A percentile compares a stretch with the other conserved stretches of the same genome.
These are phyloP conservation scores for Pyricularia sp. DNA, from an alignment of 2,329 filamentous ascomycete species.

Conservation along the genomic window DNA sequence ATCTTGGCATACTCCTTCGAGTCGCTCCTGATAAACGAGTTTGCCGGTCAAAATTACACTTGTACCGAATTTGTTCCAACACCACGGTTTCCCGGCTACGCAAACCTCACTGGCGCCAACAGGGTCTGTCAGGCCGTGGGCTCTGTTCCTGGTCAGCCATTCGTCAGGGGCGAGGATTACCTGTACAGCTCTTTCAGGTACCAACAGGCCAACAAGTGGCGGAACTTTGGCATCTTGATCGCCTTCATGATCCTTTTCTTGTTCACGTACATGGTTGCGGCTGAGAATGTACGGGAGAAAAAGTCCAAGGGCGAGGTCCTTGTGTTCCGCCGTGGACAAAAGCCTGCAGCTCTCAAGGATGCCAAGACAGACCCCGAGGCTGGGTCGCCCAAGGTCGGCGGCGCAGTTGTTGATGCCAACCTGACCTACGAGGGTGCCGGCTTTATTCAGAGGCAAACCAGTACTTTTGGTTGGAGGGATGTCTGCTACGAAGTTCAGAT, in stretches of 20 bases:
- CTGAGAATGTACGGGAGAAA: slow-evolving; percentile 55
- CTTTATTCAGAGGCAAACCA: slow-evolving; percentile 32
- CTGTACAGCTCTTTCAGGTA: slow-evolving; percentile 48
- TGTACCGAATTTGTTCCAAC: slow-evolving; percentile 46
- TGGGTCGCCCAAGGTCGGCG: slow-evolving; percentile 15
- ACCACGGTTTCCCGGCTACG: slow-evolving; percentile 4
- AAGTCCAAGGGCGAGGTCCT: slow-evolving; percentile 59
- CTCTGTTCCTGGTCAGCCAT: slow-evolving; percentile 39
- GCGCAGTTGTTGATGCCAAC: slow-evolving; percentile 6
- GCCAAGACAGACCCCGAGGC: slow-evolving; percentile 54
- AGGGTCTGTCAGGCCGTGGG: slow-evolving; percentile 38
- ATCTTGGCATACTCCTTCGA: slow-evolving; percentile 70
- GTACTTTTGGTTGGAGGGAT: slow-evolving; percentile 70
- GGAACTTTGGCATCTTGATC: slow-evolving; percentile 60
- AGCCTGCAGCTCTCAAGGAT: slow-evolving; percentile 45
- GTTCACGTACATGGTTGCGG: slow-evolving; percentile 50
- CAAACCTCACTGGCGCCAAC: slow-evolving; percentile 9
- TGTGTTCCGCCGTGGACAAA: slow-evolving; percentile 57
- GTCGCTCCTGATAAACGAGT: slow-evolving; percentile 64
- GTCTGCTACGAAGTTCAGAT: slow-evolving; percentile 65
- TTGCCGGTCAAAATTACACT: slow-evolving; percentile 44
- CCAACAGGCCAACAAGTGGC: slow-evolving; percentile 48
- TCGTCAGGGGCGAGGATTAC: slow-evolving; percentile 52
- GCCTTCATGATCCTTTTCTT: slow-evolving; percentile 58
- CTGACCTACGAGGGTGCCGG: slow-evolving; percentile 14